Evolutionary conservation across 805 yeast species (phyloP).

Genomic region (Cyberlindnera maclurae): DNA sequence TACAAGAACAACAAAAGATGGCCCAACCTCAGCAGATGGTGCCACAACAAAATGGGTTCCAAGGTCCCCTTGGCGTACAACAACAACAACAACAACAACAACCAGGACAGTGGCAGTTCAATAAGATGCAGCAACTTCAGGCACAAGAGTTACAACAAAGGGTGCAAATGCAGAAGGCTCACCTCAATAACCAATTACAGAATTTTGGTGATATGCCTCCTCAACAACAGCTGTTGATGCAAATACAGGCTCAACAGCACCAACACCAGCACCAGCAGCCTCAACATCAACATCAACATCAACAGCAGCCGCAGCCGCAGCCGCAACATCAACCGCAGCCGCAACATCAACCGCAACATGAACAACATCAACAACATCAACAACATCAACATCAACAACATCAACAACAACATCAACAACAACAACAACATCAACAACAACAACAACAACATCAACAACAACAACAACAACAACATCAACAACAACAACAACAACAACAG

Average conservation of each 20-base stretch:
- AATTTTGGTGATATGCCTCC: conserved; percentile 12
- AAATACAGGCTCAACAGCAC: conserved; percentile 9
- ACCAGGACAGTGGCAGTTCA: conserved; percentile 7
- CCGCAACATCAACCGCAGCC: conserved; percentile 7
- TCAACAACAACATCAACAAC: conserved; percentile 11
- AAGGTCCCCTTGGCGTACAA: too few species aligned
- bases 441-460: not conserved
- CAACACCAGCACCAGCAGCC: conserved; percentile 10
- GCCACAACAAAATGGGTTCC: conserved; percentile 5
- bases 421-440: conserved; percentile 14
- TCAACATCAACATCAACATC: conserved; percentile 10
- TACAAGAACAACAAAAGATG: not conserved
- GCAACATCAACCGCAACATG: conserved; percentile 13
- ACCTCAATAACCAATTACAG: conserved; percentile 16
- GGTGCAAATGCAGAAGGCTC: conserved; percentile 20
- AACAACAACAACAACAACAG: conserved; percentile 11
- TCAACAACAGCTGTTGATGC: conserved; percentile 16
- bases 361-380: conserved; percentile 5
- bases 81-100: too few species aligned
- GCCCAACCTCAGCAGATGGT: conserved; percentile 3
- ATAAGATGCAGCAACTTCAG: conserved; percentile 16
- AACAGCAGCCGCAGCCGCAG: conserved; percentile 5
- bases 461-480: conserved; percentile 2
- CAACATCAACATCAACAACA: conserved; percentile 12
- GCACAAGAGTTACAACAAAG: conserved; percentile 19